Evolutionary conservation across 352 stramenopile genomes (phyloP).

Genomic region (Pythium coloratum): DNA sequence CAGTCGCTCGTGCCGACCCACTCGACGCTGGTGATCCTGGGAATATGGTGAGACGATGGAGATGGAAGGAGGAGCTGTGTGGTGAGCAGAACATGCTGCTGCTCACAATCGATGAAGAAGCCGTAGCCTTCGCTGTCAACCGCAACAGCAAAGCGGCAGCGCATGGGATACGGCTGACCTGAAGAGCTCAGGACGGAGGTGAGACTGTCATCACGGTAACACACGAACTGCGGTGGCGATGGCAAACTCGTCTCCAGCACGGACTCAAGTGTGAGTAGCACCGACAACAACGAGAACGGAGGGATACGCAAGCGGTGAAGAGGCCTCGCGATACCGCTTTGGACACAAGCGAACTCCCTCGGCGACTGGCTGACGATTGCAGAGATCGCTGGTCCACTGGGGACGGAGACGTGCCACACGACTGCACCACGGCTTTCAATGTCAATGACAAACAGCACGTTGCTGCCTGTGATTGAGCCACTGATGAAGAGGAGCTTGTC

Average conservation of each 20-base stretch:
- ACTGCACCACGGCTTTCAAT: conserved; percentile 6
- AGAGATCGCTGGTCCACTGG: neutral
- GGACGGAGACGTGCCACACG: neutral
- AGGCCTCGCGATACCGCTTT: neutral
- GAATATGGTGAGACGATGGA: neutral
- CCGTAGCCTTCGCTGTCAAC: conserved; percentile 22
- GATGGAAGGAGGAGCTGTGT: conserved; percentile 23
- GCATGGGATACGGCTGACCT: neutral
- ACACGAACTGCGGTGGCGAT: neutral
- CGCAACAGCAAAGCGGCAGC: conserved; percentile 17
- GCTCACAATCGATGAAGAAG: conserved; percentile 25
- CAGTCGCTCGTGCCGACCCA: conserved; percentile 29
- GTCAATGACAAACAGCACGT: conserved; percentile 18
- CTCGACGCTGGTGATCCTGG: conserved; percentile 9
- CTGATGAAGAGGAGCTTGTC: conserved; percentile 13
- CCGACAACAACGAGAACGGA: conserved; percentile 12
- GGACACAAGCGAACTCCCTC: conserved; percentile 21
- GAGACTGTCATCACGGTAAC: conserved; percentile 20
- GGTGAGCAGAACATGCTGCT: conserved; percentile 14
- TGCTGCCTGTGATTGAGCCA: neutral
- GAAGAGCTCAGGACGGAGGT: neutral
- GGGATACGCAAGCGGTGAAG: conserved; percentile 12
- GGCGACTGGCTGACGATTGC: conserved; percentile 16
- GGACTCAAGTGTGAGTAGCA: conserved; percentile 16
- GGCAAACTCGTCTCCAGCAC: neutral